Evolutionary conservation across 257 asterid genomes (phyloP), one percentile per base, ranked within the genome.

Genomic region (Asclepias syriaca): DNA sequence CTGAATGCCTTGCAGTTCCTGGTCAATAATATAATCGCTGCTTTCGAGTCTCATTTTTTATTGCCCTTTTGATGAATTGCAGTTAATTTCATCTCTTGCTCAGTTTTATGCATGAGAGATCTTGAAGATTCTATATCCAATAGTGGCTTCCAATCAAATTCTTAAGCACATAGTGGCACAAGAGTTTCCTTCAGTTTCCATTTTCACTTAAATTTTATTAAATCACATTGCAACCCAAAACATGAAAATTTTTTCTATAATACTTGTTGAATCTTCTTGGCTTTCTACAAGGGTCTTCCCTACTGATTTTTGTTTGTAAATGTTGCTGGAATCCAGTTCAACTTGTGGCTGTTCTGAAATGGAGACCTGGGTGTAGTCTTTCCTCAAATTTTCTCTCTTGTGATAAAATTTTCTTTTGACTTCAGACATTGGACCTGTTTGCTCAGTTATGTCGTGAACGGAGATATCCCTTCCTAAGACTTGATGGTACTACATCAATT

Each of bases 361-460:
- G 37, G 55, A 46, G 34, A 48, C 59, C 58, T 56, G 12, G 39
- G 48, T 72, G 54, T 54, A 21, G 32, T 57, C 55, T 71, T 63
- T 43, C 48, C 63, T 65, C 65, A 3, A 14, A 12, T 43, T 71
- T 39, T 72, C 40, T 32, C 67, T 59, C 74, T 45, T 74, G 61
- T 73, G 69, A 80, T 14, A 51, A 68, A 70, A 80, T 56, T 73
- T 5, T 45, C 40, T 68, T 60, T 55, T 75, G 59, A 65, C 65
- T 72, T 63, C 81, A 94, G 99, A 94, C 99, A 53, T 74, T 94
- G 86, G 99, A 94, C 83, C 97, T 94, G 60, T 91, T 94, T 75
- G 89, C 97, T 78, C 99, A 89, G 78, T 76, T 94, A 78, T 94
- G 99, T 75, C 97, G 97, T 77, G 97, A 94, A 84, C 90, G 99